Conservation (phyloP, 2,329 filamentous ascomycete genomes). For the Apiospora koreana region DNA sequence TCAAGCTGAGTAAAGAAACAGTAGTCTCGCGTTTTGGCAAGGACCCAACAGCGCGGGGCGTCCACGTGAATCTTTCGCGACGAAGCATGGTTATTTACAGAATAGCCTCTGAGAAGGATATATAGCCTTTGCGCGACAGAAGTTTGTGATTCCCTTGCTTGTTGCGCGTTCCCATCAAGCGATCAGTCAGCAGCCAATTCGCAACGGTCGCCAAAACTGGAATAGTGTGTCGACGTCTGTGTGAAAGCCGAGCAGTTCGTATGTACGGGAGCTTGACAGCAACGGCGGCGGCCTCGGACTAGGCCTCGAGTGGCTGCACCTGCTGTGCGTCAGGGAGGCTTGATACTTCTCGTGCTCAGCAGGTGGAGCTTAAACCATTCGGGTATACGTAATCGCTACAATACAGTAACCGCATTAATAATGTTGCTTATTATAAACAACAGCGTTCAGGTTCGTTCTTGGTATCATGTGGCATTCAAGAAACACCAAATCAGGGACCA, state of each 20-base stretch:
- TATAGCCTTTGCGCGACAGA: neutral
- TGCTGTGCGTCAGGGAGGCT: neutral
- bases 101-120: neutral
- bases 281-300: neutral
- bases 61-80: neutral
- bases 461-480: too few relatives aligned
- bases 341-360: neutral
- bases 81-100: neutral
- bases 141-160: neutral
- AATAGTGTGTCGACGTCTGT: neutral
- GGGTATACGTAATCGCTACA: neutral
- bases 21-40: neutral
- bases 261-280: neutral
- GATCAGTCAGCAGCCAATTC: neutral
- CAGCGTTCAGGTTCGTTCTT: neutral
- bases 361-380: neutral
- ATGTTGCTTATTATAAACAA: neutral
- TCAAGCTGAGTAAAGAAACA: neutral
- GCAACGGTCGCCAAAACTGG: neutral
- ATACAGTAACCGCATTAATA: neutral
- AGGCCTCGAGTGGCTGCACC: neutral
- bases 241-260: neutral
- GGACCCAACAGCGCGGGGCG: neutral
- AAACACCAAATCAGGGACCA: too few relatives aligned
- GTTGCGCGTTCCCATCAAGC: neutral